Evolutionary conservation across 352 stramenopile genomes (phyloP), one percentile per base, ranked within the genome.

Genomic region (Pythium plurisporium): DNA sequence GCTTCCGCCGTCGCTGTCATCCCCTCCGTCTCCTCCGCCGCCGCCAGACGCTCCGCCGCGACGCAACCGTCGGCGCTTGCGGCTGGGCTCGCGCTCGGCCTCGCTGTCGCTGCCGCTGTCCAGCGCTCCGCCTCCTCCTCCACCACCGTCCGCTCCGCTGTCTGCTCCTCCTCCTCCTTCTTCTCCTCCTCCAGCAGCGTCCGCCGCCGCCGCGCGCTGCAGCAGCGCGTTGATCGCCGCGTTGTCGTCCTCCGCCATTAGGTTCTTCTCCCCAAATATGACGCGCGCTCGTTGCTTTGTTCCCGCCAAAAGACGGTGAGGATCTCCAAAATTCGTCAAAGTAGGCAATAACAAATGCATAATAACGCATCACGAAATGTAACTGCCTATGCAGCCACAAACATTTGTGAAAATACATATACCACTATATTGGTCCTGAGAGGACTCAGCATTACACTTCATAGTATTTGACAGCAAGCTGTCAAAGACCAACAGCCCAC

Each of bases 61-160:
- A 17, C 58, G 58, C 30, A 65, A 31, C 10, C 58, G 58, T 9
- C 58, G 58, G 26, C 58, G 74, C 50, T 88, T 88, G 38, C 65
- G 74, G 12, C 58, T 67, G 2, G 63, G 69, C 63, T 49, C 65
- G 37, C 69, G 66, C 63, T 49, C 65, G 31, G 62, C 57, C 34
- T 82, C 65, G 43, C 62, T 72, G 19, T 82, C 64, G 33, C 47
- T 58, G 29, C 33, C 62, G 19, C 53, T 61, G 23, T 62, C 45
- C 8, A 64, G 37, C 26, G 29, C 33, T 26, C 26, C 45, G 5
- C 17, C 46, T 15, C 36, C 36, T 48, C 15, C 14, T 11, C 15
- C 49, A n/a, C 22, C 22, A 2, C 17, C 23, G 5, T 15, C 22
- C 1, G 7, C 50, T 27, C 36, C 65, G 19, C 49, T 43, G n/a